Evolutionary conservation across 176 grass and related monocot genomes (phyloP), one percentile per base, ranked within the genome.

Genomic region (Oryza glaberrima): DNA sequence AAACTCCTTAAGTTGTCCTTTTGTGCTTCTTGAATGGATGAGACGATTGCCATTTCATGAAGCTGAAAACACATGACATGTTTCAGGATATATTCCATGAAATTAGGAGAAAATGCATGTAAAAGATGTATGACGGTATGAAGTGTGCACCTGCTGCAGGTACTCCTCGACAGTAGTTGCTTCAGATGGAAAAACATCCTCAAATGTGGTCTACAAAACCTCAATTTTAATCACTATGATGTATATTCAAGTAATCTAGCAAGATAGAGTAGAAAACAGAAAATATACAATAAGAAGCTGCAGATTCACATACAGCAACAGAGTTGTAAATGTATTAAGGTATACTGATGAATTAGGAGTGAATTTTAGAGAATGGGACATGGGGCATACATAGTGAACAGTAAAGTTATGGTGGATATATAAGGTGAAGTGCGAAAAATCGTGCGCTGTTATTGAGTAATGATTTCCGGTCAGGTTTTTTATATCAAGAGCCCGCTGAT

Each of bases 1-100:
- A 99, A 99, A 84, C 94, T 96, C 90, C 80, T 77, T 77, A 99
- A 92, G 84, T 99, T 99, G 86, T 96, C 97, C 79, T 99, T 99
- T 81, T 96, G 94, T 92, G 97, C 94, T 96, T 94, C 97, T 94
- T 99, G 97, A 52, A 99, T 92, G 88, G 97, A 92, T 77, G 94
- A 99, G 51, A 96, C 92, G 63, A 99, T 96, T 68, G 94, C 82
- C 86, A 99, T 92, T 81, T 99, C 92, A 84, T 99, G 97, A 88
- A 99, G 79, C 97, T 99, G 86, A 76, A 79, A 89, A 88, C 63
- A 88, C 63, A 82, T 11, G 77, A 85, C 7, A 84, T 9, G 77
- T 15, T 67, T 47, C 17, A 51, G 80, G 64, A 85, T 80, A 68
- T 32, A 34, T 22, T 82, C 77, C 17, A 67, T 83, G 49, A 84